Percentiles rank a stretch among this genome's conserved stretches.
Conservation (phyloP, 2,329 filamentous ascomycete genomes). For the Anthostomella pinea region DNA sequence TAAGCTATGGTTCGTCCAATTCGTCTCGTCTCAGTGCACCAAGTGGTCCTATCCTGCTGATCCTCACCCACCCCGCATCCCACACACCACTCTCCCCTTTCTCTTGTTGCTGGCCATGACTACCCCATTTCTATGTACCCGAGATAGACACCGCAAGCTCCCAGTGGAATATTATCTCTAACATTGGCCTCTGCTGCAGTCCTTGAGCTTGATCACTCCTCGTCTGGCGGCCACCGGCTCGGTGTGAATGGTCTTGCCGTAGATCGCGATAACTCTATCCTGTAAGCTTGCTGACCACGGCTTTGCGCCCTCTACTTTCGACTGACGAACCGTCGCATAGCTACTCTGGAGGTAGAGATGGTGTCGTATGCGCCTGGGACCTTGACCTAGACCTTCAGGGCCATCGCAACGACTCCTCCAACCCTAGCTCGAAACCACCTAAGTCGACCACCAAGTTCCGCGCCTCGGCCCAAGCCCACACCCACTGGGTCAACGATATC, state of each 20-base stretch:
- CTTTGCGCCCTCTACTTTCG: conserved; percentile 7
- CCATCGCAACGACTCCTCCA: conserved; percentile 21
- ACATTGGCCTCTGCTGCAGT: conserved; percentile 38
- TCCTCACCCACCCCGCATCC: conserved; percentile 26
- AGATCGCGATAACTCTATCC: conserved; percentile 75
- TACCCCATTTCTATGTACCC: conserved; percentile 1
- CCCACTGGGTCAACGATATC: conserved; percentile 95
- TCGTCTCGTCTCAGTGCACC: conserved; percentile 9
- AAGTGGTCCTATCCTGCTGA: conserved; percentile 11
- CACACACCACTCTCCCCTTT: conserved; percentile 3
- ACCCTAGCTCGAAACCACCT: conserved; percentile 37
- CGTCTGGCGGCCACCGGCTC: conserved; percentile 77
- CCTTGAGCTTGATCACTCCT: conserved; percentile 57
- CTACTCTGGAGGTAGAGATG: conserved; percentile 94
- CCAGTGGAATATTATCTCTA: too few relatives aligned
- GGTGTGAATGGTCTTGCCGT: conserved; percentile 94
- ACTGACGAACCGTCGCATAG: conserved; percentile 44
- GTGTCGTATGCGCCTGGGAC: conserved; percentile 95
- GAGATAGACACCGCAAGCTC: conserved; percentile 2
- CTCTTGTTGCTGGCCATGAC: neutral
- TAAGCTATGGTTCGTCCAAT: conserved; percentile 58
- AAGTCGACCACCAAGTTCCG: conserved; percentile 56
- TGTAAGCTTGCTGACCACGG: conserved; percentile 57
- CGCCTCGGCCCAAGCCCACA: conserved; percentile 70
- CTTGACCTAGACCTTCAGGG: conserved; percentile 65